Evolutionary conservation across 83 land plant genomes (phyloP), one percentile per base, ranked within the genome.

Genomic region (Picea abies): DNA sequence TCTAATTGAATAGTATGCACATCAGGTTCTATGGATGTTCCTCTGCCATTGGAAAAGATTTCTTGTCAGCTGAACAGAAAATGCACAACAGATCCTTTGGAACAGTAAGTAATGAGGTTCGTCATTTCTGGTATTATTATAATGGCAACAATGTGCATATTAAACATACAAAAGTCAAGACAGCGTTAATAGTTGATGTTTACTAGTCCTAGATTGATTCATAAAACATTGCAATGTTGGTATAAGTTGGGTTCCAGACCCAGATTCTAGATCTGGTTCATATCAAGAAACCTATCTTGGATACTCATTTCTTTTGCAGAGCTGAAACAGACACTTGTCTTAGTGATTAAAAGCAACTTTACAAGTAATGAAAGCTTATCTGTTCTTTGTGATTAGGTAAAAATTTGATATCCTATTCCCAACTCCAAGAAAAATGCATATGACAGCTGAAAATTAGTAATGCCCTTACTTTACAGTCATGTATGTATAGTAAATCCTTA

Each of bases 31-130:
- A 73, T 73, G 77, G 77, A 73, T 73, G 47, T 73, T 73, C 58
- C 77, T 73, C 11, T 73, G 56, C 25, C 56, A 22, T 73, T 73
- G 77, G 77, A 73, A 73, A 73, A 73, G 44, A n/a, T 73, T n/a
- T 73, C 77, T 73, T 47, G 77, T 44, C 56, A 73, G 77, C 22
- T 39, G 10, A 73, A 44, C 12, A 44, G 58, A 44, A 73, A 22
- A 9, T 73, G 77, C 47, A 44, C 77, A 44, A n/a, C 77, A 9
- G 25, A 73, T 73, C 47, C 77, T 16, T 44, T 73, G 52, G 77
- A 73, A 73, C n/a, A 20, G 77, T 73, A 73, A 73, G 77, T 73
- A 44, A 35, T 73, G 16, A 73, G 52, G 20, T 73, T 22, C 19
- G 9, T 20, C 56, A 44, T 39, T 73, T 41, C 15, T 37, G 47